Evolutionary conservation across 2,329 filamentous ascomycete genomes (phyloP), one percentile per base, ranked within the genome.

Genomic region (Colletotrichum neosansevieriae): DNA sequence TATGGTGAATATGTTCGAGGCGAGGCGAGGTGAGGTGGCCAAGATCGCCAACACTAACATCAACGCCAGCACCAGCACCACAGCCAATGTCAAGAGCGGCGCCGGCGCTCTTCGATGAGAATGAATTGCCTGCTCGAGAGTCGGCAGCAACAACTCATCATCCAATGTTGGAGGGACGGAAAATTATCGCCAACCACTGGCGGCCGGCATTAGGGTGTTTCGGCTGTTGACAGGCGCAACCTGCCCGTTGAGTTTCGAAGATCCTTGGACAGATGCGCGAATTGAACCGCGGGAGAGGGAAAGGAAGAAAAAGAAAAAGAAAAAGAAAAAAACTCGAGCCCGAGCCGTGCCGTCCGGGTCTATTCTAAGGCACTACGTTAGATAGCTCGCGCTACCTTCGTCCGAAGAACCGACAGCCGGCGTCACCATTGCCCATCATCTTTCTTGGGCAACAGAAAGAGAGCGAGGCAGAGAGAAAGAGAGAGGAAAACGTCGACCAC

Each of bases 361-460:
- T 29, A 9, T 29, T 29, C 29, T 29, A 9, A 24, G 24, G 24
- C 24, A 29, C 29, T 7, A 29, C 10, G 36, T 38, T 13, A 38
- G 36, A 32, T 53, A 61, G 63, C 58, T 64, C 53, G 53, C 32
- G 12, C 53, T 67, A 50, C 53, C 53, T 69, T 59, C 56, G 50
- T 69, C 66, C 66, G 47, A 64, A 12, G 34, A 53, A 19, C 65
- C 65, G 65, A 68, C 61, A 65, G 61, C 65, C 65, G 54, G 24
- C 34, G 9, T 44, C 36, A 38, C 21, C 32, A 42, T 53, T 50
- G 44, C 19, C 34, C 19, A 42, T 29, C 17, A 13, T 24, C 15
- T 32, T 58, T 40, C 50, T 53, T 40, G 24, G 15, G 29, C 51
- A 11, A 29, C 19, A 58, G 54, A 15, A 21, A 50, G 7, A 2